Conservation (phyloP, 192 early-diverging fungal species). For the Backusella morwellensis region DNA sequence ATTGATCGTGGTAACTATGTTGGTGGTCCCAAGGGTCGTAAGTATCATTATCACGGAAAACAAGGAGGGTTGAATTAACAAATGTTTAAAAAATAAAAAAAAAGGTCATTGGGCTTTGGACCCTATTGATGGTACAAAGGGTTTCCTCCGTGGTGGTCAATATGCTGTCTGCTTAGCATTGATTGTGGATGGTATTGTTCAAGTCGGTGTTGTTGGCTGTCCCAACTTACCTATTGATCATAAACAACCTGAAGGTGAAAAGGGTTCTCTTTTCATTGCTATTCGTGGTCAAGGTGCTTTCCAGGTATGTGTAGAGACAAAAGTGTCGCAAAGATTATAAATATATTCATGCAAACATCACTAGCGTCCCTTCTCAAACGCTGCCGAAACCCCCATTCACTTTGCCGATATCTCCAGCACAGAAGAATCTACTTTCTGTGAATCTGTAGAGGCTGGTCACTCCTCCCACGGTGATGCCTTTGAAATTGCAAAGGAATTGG, state of each 20-base stretch:
- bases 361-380: conserved; percentile 57
- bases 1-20: conserved; percentile 90
- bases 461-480: conserved; percentile 81
- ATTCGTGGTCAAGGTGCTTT: conserved; percentile 88
- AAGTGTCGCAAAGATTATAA: background rate
- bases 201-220: conserved; percentile 88
- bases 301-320: conserved; percentile 54
- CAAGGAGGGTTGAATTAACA: background rate
- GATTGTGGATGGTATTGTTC: conserved; percentile 84
- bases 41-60: conserved; percentile 10
- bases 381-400: conserved; percentile 60
- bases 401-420: conserved; percentile 53
- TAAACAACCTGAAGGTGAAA: conserved; percentile 58
- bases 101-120: conserved; percentile 75
- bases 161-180: conserved; percentile 95
- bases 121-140: conserved; percentile 97
- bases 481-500: conserved; percentile 72
- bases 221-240: conserved; percentile 73
- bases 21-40: conserved; percentile 73
- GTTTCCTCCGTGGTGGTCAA: conserved; percentile 96
- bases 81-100: conserved; percentile 3
- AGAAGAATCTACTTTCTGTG: conserved; percentile 80
- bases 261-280: conserved; percentile 84
- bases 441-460: conserved; percentile 93
- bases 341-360: background rate